phyloP scores from a whole-genome alignment of 2,329 filamentous ascomycete species.

The Tolypocladium guangdongense region DNA sequence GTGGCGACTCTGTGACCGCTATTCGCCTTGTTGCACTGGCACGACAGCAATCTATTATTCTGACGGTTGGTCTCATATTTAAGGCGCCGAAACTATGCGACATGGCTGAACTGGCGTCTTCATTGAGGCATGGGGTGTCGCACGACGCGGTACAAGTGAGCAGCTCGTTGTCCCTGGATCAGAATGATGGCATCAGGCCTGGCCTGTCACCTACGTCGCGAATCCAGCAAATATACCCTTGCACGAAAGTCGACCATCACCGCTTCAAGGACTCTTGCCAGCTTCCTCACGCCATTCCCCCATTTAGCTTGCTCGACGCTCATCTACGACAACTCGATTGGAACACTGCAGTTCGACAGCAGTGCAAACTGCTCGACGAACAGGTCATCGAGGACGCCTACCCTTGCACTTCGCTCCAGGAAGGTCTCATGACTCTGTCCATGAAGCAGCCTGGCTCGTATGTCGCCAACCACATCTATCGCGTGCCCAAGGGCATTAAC shows the following conservation, averaged over 20 bases:
- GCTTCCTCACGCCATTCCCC: background rate
- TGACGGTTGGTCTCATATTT: background rate
- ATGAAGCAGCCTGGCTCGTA: slow-evolving; percentile 13
- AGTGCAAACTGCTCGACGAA: background rate
- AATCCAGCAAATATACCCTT: background rate
- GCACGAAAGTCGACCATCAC: background rate
- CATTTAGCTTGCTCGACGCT: background rate
- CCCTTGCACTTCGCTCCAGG: slow-evolving; percentile 26
- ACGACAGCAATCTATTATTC: background rate
- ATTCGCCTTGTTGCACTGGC: background rate
- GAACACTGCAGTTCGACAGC: background rate
- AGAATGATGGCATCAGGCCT: background rate
- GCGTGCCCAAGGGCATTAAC: background rate
- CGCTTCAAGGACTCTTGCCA: background rate
- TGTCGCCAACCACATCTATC: slow-evolving; percentile 15
- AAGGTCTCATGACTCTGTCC: slow-evolving; percentile 24
- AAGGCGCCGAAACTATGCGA: background rate
- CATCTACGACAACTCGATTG: background rate
- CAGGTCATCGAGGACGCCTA: slow-evolving; percentile 9
- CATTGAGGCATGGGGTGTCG: too few species aligned
- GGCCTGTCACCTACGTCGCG: too few species aligned
- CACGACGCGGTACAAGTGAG: too few species aligned
- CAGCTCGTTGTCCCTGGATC: too few species aligned
- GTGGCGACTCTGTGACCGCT: background rate
- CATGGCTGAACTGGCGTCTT: background rate